Base-by-base conservation (phyloP, 257 asterid species). In the Ehretia macrophylla region DNA sequence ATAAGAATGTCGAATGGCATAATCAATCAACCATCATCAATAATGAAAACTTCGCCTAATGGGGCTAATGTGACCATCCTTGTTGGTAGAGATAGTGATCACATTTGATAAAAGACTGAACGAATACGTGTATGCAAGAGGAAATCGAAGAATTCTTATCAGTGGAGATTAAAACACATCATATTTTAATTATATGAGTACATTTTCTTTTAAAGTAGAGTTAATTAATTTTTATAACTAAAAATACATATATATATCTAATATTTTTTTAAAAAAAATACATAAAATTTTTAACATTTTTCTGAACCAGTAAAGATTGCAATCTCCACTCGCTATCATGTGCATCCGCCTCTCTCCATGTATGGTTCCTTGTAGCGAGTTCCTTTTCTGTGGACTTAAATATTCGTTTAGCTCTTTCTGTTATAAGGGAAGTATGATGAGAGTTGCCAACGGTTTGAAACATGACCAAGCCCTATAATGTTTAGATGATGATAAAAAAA, bases 401-500 rank as follows among this genome's bases (percentile, higher is more conserved):
- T 21, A 8, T 42, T 54, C 11, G 39, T 45, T 44, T 44, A 39
- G 40, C 51, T 53, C 21, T 58, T 66, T 66, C 59, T 45, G 38
- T 42, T 67, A 67, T 10, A 42, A 12, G 66, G 59, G 23, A 51
- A 37, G 37, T 23, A 39, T 58, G 60, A 58, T 1, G 71, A 48
- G 38, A 17, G 23, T 45, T 20, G 17, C 20, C 20, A 47, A 50
- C 65, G 47, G 54, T 58, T 66, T 16, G 20, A 38, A 38, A n/a
- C n/a, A n/a, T n/a, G n/a, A n/a, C n/a, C 35, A 3, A 27, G 35
- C 35, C 47, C 47, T 10, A 14, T 10, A 14, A 42, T 42, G 1
- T 42, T 42, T 42, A 27, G 44, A 21, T 42, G 68, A 63, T 27
- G 60, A 55, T 38, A 46, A 53, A 54, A 17, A 0, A 32, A 2